Base-by-base conservation (phyloP, 768 basidiomycete genomes). In the Collybia mongolica region DNA sequence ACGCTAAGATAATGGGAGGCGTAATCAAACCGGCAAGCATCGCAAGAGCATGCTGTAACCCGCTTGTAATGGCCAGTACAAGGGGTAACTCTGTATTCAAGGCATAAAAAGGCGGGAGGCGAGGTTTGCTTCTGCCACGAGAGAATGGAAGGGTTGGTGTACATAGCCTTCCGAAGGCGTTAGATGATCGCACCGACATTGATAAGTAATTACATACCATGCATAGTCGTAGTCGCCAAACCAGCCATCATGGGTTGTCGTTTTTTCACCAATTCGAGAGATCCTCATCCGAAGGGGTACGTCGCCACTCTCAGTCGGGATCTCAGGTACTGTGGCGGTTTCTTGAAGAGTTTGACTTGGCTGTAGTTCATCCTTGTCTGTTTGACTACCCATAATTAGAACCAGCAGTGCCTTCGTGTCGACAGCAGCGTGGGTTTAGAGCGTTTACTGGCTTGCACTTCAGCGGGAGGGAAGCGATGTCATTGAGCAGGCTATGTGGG, bases 11-110 rank as follows among this genome's bases (percentile, higher is more conserved):
- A 58, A 91, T 91, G 0, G 91, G 90, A 0, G 90, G 91, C 0
- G 88, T 88, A 58, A 92, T 90, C 38, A 90, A 72, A 2, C 88
- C 89, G 1, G 87, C 88, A 14, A 90, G 76, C 90, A 92, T 92
- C 2, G 88, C 88, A 8, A 91, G 79, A 1, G 86, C 79, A 60
- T 90, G 88, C 58, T 87, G 86, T 14, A 87, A 69, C 0, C 91
- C 90, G 54, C 81, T 82, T 0, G 86, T 74, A 26, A 91, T 80
- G 1, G 89, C 87, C 15, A 93, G 76, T 3, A 85, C 55, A 24
- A 91, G 74, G 2, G 90, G 91, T 4, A 93, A 70, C 19, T 89
- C 82, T 23, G 79, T 81, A 45, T 91, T 76, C 5, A 92, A 68
- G 2, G 81, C 81, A 56, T 90, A 92, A 68, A 92, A 93, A 0